These are phyloP conservation scores for Cardamine chenopodiifolia DNA, from an alignment of 345 rosid genomes.

Conservation along the genomic window DNA sequence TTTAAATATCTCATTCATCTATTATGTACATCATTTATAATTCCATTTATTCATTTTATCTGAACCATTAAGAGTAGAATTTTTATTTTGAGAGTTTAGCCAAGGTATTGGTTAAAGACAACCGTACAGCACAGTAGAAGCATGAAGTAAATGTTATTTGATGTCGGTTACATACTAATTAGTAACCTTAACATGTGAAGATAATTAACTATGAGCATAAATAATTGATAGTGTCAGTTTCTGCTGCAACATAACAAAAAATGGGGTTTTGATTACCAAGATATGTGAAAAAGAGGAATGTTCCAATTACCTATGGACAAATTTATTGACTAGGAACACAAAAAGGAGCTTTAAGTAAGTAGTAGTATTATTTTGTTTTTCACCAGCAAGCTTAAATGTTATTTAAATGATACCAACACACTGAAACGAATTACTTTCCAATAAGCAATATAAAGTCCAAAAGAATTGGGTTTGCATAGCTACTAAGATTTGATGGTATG, in stretches of 20 bases:
- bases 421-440: slow-evolving; percentile 2
- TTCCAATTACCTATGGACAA: slow-evolving; percentile 41
- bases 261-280: slow-evolving; percentile 36
- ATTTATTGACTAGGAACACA: slow-evolving; percentile 44
- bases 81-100: slow-evolving; percentile 4
- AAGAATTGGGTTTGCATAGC: slow-evolving; percentile 16
- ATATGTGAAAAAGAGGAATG: slow-evolving; percentile 47
- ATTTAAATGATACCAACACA: background rate
- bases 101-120: slow-evolving; percentile 19
- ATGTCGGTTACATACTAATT: slow-evolving; percentile 32
- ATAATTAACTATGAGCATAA: slow-evolving; percentile 27
- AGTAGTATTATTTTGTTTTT: background rate
- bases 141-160: slow-evolving; percentile 19
- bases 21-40: background rate
- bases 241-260: slow-evolving; percentile 42
- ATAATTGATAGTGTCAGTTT: slow-evolving; percentile 38
- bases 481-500: background rate
- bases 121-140: slow-evolving; percentile 22
- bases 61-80: background rate
- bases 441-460: background rate
- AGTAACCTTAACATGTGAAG: slow-evolving; percentile 32
- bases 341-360: background rate
- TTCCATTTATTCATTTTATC: background rate
- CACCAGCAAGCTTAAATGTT: background rate
- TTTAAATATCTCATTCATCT: background rate